Percentiles rank a stretch among this genome's conserved stretches.
These are phyloP conservation scores for Tylopilus vinaceipallidus DNA, from an alignment of 768 basidiomycete genomes.

Conservation along the genomic window DNA sequence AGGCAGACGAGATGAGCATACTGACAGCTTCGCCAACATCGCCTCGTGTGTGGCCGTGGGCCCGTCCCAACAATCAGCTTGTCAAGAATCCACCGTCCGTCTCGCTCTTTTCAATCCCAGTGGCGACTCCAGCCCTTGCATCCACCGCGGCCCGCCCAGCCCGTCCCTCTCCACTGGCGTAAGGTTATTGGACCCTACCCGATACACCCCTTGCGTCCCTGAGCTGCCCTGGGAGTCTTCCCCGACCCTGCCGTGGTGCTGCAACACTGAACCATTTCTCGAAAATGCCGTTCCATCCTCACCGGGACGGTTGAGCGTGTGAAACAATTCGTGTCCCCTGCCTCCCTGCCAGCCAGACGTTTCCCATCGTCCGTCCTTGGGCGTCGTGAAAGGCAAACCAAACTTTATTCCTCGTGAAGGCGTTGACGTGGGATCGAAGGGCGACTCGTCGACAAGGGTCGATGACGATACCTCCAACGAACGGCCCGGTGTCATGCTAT, in stretches of 20 bases:
- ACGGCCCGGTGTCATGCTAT: constrained; percentile 37
- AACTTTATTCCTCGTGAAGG: constrained; percentile 78
- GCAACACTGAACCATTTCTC: constrained; percentile 7
- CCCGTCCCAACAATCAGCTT: not conserved
- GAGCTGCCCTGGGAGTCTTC: constrained; percentile 20
- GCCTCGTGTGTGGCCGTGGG: not conserved
- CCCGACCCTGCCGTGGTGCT: constrained; percentile 18
- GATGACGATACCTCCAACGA: constrained; percentile 29
- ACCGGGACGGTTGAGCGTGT: constrained; percentile 48
- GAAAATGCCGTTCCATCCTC: constrained; percentile 18
- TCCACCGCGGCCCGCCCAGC: constrained; percentile 16
- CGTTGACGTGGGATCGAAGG: constrained; percentile 78
- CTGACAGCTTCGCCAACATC: not conserved
- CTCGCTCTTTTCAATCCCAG: constrained; percentile 27
- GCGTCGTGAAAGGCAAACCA: constrained; percentile 55
- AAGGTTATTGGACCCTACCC: constrained; percentile 39
- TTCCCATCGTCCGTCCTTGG: constrained; percentile 53
- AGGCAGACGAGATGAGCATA: not conserved
- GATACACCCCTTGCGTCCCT: constrained; percentile 16
- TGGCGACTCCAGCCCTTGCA: constrained; percentile 30
- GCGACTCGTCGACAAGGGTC: constrained; percentile 44
- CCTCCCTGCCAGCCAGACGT: constrained; percentile 14
- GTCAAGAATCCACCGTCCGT: constrained; percentile 18
- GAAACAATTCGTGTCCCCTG: constrained; percentile 43
- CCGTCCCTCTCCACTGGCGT: constrained; percentile 50